phyloP scores from a whole-genome alignment of 2,329 filamentous ascomycete species.

The Sordariomycetes sp. region DNA sequence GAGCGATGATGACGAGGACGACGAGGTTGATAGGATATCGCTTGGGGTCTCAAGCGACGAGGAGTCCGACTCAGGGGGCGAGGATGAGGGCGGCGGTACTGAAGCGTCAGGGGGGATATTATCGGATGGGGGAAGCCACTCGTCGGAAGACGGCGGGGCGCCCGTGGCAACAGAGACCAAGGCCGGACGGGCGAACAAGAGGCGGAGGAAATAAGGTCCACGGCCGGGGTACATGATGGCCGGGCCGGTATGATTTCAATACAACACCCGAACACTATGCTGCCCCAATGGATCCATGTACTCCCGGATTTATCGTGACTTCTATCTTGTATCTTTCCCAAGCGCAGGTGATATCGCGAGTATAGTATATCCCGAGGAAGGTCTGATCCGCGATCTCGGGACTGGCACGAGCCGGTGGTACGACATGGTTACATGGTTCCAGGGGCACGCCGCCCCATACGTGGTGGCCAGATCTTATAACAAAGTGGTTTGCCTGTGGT shows the following conservation, averaged over 20 bases:
- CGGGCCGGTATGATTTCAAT: background rate
- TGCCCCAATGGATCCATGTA: background rate
- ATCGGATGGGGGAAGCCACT: background rate
- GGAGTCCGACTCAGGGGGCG: slow-evolving; percentile 8
- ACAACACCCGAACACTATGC: background rate
- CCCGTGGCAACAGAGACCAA: background rate
- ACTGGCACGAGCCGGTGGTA: too few relatives aligned
- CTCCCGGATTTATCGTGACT: background rate
- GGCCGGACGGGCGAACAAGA: background rate
- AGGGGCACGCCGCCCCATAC: too few relatives aligned
- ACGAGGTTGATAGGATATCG: slow-evolving; percentile 34
- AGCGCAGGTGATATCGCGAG: background rate
- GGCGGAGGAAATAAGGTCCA: background rate
- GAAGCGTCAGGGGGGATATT: background rate
- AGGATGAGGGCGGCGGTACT: slow-evolving; percentile 19
- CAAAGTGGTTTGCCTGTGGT: too few relatives aligned
- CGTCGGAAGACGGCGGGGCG: background rate
- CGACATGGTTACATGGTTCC: too few relatives aligned
- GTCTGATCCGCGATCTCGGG: too few relatives aligned
- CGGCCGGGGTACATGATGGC: background rate
- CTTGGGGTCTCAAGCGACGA: slow-evolving; percentile 20
- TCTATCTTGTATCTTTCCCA: background rate
- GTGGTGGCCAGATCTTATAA: too few relatives aligned
- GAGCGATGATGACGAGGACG: slow-evolving; percentile 21
- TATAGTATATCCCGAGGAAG: too few relatives aligned